Conservation (phyloP, 1,284 basidiomycete species). For the Waitea zeae region DNA sequence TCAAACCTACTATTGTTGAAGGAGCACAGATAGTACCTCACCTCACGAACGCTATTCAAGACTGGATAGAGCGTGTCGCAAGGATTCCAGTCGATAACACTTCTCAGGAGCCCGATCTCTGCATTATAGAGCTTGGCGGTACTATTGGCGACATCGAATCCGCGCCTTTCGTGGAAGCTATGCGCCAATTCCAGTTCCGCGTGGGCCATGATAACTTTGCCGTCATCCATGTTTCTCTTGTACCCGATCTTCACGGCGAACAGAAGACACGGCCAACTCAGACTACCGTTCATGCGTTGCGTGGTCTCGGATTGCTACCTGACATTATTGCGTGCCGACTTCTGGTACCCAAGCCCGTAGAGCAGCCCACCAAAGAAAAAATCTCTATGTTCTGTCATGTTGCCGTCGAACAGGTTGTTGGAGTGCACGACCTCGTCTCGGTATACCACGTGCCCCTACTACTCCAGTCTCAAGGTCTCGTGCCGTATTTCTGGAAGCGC, state of each 20-base stretch:
- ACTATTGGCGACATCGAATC: slow-evolving; percentile 95
- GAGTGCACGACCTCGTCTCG: slow-evolving; percentile 91
- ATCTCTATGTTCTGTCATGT: slow-evolving; percentile 99
- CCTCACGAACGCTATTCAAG: slow-evolving; percentile 93
- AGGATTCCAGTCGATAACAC: slow-evolving; percentile 92
- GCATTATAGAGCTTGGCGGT: slow-evolving; percentile 95
- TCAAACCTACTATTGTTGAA: neutral
- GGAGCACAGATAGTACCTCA: slow-evolving; percentile 80
- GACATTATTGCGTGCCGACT: slow-evolving; percentile 93
- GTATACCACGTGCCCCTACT: slow-evolving; percentile 97
- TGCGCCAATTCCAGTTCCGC: slow-evolving; percentile 99
- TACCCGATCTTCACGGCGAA: slow-evolving; percentile 95
- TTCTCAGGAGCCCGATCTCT: slow-evolving; percentile 87
- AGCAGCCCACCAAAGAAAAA: slow-evolving; percentile 80
- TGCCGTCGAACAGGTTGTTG: slow-evolving; percentile 82
- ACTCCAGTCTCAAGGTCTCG: slow-evolving; percentile 82
- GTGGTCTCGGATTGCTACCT: slow-evolving; percentile 86
- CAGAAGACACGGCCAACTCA: slow-evolving; percentile 99
- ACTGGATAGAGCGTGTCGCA: slow-evolving; percentile 95
- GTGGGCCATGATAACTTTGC: slow-evolving; percentile 97
- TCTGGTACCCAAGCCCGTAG: slow-evolving; percentile 54
- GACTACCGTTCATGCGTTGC: slow-evolving; percentile 87
- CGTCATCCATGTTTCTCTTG: slow-evolving; percentile 93
- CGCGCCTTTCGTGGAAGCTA: slow-evolving; percentile 94
- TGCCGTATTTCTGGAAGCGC: slow-evolving; percentile 72